These are phyloP conservation scores for Microdochium bolleyi DNA, from an alignment of 2,329 filamentous ascomycete genomes.

Conservation along the genomic window DNA sequence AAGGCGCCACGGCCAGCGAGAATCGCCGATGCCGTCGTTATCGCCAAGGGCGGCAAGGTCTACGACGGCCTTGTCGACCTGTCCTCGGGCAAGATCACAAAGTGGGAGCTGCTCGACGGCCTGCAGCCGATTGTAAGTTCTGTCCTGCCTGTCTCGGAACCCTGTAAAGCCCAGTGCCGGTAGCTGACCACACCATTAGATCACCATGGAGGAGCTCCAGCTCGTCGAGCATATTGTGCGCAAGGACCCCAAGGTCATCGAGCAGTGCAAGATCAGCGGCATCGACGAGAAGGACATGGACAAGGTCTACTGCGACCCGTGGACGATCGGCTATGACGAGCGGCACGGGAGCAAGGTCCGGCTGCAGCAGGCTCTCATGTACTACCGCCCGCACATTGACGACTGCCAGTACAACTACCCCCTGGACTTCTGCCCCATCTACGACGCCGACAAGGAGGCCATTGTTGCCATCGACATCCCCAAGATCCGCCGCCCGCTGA, in stretches of 20 bases:
- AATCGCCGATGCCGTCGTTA: conserved; percentile 75
- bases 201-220: conserved; percentile 85
- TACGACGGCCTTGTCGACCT: conserved; percentile 79
- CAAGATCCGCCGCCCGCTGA: conserved; percentile 66
- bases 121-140: conserved; percentile 68
- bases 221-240: conserved; percentile 70
- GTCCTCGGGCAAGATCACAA: conserved; percentile 53
- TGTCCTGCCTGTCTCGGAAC: too few relatives aligned
- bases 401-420: conserved; percentile 88
- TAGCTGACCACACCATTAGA: conserved; percentile 39
- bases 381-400: conserved; percentile 79
- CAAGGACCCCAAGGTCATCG: conserved; percentile 77
- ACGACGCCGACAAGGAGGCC: conserved; percentile 68
- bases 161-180: too few relatives aligned
- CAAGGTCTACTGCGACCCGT: conserved; percentile 93
- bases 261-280: conserved; percentile 79
- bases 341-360: conserved; percentile 72
- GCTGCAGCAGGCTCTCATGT: conserved; percentile 91
- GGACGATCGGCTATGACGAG: conserved; percentile 93
- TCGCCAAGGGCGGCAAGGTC: conserved; percentile 69
- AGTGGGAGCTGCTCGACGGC: conserved; percentile 68
- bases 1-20: conserved; percentile 56
- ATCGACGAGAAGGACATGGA: conserved; percentile 80
- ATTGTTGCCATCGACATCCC: conserved; percentile 83
- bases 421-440: conserved; percentile 90